Evolutionary conservation across 805 yeast genomes (phyloP), one percentile per base, ranked within the genome.

Genomic region (Candida dendrica): DNA sequence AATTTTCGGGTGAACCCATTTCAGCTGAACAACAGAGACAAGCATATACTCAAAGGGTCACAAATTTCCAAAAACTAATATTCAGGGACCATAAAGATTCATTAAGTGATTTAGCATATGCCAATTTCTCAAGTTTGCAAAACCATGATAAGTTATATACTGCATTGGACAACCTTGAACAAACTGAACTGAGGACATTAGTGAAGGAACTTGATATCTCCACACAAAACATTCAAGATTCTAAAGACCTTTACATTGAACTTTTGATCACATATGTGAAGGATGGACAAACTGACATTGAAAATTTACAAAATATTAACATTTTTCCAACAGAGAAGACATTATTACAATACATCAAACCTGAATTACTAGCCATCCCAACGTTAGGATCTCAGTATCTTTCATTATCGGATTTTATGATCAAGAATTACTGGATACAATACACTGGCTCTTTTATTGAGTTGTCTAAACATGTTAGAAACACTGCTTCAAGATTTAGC

Each of bases 1-100:
- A 71, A 36, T 58, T 63, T 34, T 49, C 68, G 1, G 74, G 73
- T 8, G 53, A 48, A 14, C 35, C 50, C 6, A 41, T 57, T 5
- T 26, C 53, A 1, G 26, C 47, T 3, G 54, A 51, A 4, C 44
- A 49, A 10, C 16, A 44, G 11, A 49, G 48, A 37, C 22, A 43
- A 19, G 30, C 32, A 6, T 39, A 42, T 13, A 24, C 51, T 4
- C 36, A 35, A 0, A 43, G 31, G 2, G 43, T 61, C 1, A 40
- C 51, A 3, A 35, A 32, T 13, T 47, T 66, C 5, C 67, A 65
- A 29, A 20, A 49, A 2, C 14, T 45, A 0, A 50, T 64, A 2
- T 52, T 45, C 32, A 34, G 41, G 7, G 38, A 52, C 3, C 53
- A 39, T 44, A 47, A 48, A 35, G 55, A 46, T 0, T 43, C 45